Evolutionary conservation across 140 eudicot genomes (phyloP).

Genomic region (Bidens hawaiensis): DNA sequence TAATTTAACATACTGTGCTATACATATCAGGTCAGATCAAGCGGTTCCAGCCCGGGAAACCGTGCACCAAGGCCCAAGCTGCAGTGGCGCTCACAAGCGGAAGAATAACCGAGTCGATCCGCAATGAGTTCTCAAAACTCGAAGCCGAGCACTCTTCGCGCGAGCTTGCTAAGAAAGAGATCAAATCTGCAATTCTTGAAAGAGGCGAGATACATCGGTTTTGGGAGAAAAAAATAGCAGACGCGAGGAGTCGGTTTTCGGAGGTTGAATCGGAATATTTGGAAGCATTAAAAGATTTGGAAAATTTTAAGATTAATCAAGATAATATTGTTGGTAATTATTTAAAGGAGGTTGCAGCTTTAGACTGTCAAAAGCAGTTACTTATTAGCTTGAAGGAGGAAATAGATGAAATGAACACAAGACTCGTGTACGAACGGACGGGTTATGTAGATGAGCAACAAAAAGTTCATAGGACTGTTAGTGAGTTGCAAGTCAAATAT

Average conservation of each 20-base stretch:
- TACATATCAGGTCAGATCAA: conserved; percentile 61
- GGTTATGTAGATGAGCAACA: conserved; percentile 45
- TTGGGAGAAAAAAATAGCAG: conserved; percentile 60
- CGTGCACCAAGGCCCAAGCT: conserved; percentile 89
- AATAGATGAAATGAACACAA: conserved; percentile 57
- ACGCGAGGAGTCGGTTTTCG: conserved; percentile 41
- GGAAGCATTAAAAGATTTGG: conserved; percentile 40
- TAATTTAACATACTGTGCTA: conserved; percentile 2
- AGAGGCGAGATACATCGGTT: conserved; percentile 66
- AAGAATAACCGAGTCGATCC: conserved; percentile 47
- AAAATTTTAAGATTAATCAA: conserved; percentile 39
- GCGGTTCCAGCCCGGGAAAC: conserved; percentile 83
- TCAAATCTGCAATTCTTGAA: conserved; percentile 56
- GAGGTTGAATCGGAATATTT: conserved; percentile 49
- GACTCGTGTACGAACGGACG: conserved; percentile 41
- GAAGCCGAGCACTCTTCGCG: conserved; percentile 56
- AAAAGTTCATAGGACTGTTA: conserved; percentile 8
- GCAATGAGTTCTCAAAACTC: conserved; percentile 48
- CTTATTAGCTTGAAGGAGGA: conserved; percentile 62
- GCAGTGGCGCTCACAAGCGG: conserved; percentile 93
- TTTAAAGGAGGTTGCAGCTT: conserved; percentile 72
- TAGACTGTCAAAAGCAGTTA: conserved; percentile 85
- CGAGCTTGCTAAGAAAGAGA: conserved; percentile 49
- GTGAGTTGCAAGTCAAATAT: conserved; percentile 44
- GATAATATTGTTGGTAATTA: conserved; percentile 33